Conservation (phyloP, 1,284 basidiomycete genomes). For the Puccinia polysora region DNA sequence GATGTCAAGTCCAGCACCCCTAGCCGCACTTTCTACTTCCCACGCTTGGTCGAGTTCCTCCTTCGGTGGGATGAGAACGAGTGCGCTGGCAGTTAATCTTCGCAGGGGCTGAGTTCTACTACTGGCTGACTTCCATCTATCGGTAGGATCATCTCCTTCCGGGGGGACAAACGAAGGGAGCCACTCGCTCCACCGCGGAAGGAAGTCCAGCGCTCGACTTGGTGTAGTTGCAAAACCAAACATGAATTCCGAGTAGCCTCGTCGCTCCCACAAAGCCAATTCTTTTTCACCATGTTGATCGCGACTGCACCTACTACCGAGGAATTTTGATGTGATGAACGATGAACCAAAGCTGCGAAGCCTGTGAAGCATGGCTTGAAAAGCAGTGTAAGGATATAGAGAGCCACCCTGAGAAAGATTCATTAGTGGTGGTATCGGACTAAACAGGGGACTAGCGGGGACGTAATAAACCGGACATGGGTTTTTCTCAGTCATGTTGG, state of each 20-base stretch:
- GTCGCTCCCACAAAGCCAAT: conserved; percentile 30
- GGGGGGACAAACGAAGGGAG: conserved; percentile 40
- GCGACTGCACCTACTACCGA: neutral
- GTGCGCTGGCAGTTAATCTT: conserved; percentile 30
- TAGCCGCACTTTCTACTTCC: conserved; percentile 47
- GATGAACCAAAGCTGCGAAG: conserved; percentile 5
- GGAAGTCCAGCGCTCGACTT: conserved; percentile 47
- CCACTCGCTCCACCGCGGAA: conserved; percentile 49
- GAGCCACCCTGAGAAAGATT: neutral
- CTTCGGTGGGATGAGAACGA: conserved; percentile 47
- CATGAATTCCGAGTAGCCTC: conserved; percentile 46
- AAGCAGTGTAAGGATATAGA: neutral
- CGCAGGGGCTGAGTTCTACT: conserved; percentile 25
- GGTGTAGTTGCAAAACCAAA: conserved; percentile 49
- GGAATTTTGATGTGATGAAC: neutral
- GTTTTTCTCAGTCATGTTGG: conserved; percentile 27
- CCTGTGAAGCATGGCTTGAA: conserved; percentile 7
- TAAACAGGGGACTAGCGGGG: conserved; percentile 26
- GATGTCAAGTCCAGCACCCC: conserved; percentile 46
- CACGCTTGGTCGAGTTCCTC: conserved; percentile 46
- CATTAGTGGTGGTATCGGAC: conserved; percentile 20
- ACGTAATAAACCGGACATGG: conserved; percentile 39
- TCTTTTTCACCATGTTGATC: neutral
- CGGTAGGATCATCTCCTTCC: conserved; percentile 35
- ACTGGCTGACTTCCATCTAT: conserved; percentile 8